These are phyloP conservation scores for Pelargonium myrrhifolium DNA, from an alignment of 441 rosid species.

Conservation along the genomic window DNA sequence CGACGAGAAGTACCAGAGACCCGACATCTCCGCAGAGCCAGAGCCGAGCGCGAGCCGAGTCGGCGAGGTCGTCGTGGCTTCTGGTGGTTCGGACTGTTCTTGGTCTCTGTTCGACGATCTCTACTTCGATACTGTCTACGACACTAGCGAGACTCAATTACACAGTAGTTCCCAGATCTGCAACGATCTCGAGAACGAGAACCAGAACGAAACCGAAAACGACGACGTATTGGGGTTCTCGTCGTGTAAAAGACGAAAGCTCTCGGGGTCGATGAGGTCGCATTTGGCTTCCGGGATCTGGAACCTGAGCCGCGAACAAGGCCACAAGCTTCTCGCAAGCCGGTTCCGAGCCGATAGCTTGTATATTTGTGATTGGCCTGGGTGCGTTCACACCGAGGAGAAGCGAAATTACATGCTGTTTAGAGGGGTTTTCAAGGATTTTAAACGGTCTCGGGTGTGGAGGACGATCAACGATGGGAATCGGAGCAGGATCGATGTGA, in stretches of 20 bases:
- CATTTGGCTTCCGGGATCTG: constrained; percentile 72
- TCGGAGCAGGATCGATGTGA: constrained; percentile 48
- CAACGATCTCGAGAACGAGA: too few species aligned
- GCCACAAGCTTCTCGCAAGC: constrained; percentile 79
- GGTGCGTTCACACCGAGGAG: constrained; percentile 70
- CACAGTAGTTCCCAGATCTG: neutral
- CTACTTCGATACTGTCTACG: constrained; percentile 58
- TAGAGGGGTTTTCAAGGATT: constrained; percentile 80
- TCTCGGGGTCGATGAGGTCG: constrained; percentile 40
- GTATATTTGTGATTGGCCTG: constrained; percentile 90
- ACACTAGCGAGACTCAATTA: constrained; percentile 34
- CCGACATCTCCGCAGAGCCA: constrained; percentile 18
- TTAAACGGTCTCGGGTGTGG: constrained; percentile 76
- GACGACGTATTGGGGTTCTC: constrained; percentile 16
- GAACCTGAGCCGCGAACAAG: constrained; percentile 80
- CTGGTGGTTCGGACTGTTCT: constrained; percentile 31
- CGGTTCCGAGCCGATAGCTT: constrained; percentile 77
- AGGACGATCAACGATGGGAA: constrained; percentile 72
- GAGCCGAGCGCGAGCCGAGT: constrained; percentile 12
- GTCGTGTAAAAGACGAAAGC: constrained; percentile 39
- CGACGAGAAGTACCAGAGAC: constrained; percentile 30
- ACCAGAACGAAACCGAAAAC: too few species aligned
- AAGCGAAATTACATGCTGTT: constrained; percentile 85
- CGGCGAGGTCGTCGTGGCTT: constrained; percentile 17
- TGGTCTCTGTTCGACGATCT: constrained; percentile 92